Percentiles rank a stretch among this genome's conserved stretches.
These are phyloP conservation scores for Silene coronaria DNA, from an alignment of 179 eudicot species.

Conservation along the genomic window DNA sequence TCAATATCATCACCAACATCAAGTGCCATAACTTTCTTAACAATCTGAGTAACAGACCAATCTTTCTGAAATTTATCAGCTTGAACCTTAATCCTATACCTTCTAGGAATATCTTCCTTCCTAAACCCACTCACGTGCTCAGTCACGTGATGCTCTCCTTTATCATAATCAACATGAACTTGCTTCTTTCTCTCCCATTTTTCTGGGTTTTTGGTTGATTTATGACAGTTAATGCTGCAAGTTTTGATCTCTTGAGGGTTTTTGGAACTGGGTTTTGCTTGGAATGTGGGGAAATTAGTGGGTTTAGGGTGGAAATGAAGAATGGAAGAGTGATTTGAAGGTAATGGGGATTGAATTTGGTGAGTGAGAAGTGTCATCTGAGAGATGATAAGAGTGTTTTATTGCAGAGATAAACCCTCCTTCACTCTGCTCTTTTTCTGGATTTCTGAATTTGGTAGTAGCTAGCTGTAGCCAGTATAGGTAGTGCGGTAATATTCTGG, in stretches of 20 bases:
- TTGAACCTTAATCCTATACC: slow-evolving; percentile 45
- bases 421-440: background rate
- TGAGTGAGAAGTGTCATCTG: slow-evolving; percentile 22
- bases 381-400: background rate
- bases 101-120: slow-evolving; percentile 54
- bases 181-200: slow-evolving; percentile 58
- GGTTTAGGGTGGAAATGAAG: slow-evolving; percentile 19
- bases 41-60: slow-evolving; percentile 68
- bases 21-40: slow-evolving; percentile 40
- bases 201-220: slow-evolving; percentile 27
- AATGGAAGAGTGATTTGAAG: background rate
- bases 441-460: background rate
- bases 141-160: slow-evolving; percentile 49
- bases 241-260: slow-evolving; percentile 3
- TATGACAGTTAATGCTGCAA: slow-evolving; percentile 16
- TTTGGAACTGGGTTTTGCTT: slow-evolving; percentile 17
- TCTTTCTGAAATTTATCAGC: slow-evolving; percentile 81
- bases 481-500: too few relatives aligned
- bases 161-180: slow-evolving; percentile 70
- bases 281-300: slow-evolving; percentile 13
- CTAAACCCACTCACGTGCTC: slow-evolving; percentile 57
- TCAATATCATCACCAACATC: slow-evolving; percentile 52
- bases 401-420: slow-evolving; percentile 6
- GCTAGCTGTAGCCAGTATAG: background rate
- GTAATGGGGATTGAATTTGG: slow-evolving; percentile 18